Evolutionary conservation across 2,329 filamentous ascomycete species (phyloP).

Genomic region (Cladosporium sp.): DNA sequence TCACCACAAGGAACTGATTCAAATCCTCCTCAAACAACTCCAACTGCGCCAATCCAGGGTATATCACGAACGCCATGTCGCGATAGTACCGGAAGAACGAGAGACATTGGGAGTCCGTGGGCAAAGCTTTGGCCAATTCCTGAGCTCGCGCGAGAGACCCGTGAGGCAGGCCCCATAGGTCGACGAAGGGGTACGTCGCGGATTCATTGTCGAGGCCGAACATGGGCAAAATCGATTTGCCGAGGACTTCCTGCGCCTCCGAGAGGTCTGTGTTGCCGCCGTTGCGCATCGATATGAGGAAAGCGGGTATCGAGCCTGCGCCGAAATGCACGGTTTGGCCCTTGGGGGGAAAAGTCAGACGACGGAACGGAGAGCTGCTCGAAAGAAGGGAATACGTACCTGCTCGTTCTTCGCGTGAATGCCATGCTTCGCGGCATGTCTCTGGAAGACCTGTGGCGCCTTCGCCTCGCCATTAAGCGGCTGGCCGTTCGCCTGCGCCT

Average conservation of each 20-base stretch:
- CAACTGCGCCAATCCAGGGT: constrained; percentile 54
- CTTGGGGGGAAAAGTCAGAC: constrained; percentile 32
- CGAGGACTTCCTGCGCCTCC: constrained; percentile 51
- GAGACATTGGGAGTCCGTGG: constrained; percentile 52
- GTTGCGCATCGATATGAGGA: constrained; percentile 47
- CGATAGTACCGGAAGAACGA: constrained; percentile 53
- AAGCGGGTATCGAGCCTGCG: constrained; percentile 55
- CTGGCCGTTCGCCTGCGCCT: background rate
- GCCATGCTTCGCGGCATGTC: constrained; percentile 46
- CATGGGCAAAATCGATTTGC: constrained; percentile 56
- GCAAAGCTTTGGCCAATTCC: constrained; percentile 54
- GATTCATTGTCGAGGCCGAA: constrained; percentile 59
- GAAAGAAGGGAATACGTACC: constrained; percentile 8
- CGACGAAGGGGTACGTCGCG: constrained; percentile 59
- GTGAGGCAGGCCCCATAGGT: constrained; percentile 56
- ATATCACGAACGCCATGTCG: constrained; percentile 54
- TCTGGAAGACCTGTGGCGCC: constrained; percentile 10
- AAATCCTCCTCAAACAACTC: constrained; percentile 50
- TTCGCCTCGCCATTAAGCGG: constrained; percentile 6
- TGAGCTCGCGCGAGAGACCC: constrained; percentile 52
- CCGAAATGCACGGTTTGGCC: constrained; percentile 57
- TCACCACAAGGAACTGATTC: constrained; percentile 47
- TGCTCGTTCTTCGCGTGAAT: constrained; percentile 54
- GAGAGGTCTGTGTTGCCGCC: constrained; percentile 37
- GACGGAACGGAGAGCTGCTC: background rate